Conservation (phyloP, 106 monocot species). For the Acorus calamus region DNA sequence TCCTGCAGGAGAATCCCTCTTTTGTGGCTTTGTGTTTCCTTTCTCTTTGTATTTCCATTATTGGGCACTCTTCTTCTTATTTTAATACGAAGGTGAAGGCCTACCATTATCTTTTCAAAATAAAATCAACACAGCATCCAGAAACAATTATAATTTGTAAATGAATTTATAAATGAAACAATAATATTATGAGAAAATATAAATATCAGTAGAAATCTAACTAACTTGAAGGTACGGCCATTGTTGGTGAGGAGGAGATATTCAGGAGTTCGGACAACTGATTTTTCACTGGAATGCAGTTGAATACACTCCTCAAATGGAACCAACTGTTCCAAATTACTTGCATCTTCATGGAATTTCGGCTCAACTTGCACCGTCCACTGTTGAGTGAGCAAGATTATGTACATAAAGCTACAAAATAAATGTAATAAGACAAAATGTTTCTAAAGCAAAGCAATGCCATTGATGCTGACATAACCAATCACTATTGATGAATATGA, state of each 20-base stretch:
- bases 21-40: no score
- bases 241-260: constrained; percentile 80
- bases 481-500: no score
- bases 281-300: constrained; percentile 46
- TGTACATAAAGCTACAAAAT: background rate
- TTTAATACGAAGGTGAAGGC: no score
- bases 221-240: constrained; percentile 89
- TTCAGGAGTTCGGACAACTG: constrained; percentile 29
- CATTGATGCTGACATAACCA: no score
- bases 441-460: no score
- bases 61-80: no score
- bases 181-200: background rate
- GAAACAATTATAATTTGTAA: no score
- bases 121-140: no score
- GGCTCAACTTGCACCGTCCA: constrained; percentile 85
- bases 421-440: background rate
- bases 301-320: constrained; percentile 93
- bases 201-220: constrained; percentile 5
- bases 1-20: no score
- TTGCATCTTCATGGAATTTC: constrained; percentile 87
- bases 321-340: constrained; percentile 72
- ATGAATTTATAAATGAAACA: no score
- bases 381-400: constrained; percentile 21
- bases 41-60: no score
- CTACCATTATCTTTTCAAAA: no score